phyloP scores from a whole-genome alignment of 345 rosid species.

The Tarenaya hassleriana region DNA sequence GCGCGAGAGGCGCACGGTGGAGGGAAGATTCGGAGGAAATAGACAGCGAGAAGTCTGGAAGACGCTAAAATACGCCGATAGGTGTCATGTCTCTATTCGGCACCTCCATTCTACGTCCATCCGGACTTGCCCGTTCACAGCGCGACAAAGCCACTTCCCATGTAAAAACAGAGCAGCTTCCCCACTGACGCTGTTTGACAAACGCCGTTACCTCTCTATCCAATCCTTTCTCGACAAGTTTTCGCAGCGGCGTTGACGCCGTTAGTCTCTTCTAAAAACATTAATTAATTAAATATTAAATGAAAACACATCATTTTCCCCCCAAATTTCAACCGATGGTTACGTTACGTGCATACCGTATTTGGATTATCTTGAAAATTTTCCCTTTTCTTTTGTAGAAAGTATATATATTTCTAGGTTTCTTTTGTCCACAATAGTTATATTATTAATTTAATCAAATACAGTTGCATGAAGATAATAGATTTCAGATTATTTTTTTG shows the following conservation, averaged over 20 bases:
- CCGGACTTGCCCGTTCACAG: conserved; percentile 49
- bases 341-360: not conserved
- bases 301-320: no score
- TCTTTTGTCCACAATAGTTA: no score
- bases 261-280: conserved; percentile 10
- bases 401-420: no score
- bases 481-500: no score
- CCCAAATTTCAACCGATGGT: conserved; percentile 2
- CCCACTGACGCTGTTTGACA: conserved; percentile 28
- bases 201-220: conserved; percentile 32
- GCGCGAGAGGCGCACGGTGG: conserved; percentile 18
- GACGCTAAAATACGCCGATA: conserved; percentile 15
- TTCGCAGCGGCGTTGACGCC: conserved; percentile 21
- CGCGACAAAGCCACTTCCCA: conserved; percentile 52
- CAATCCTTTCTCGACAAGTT: conserved; percentile 13
- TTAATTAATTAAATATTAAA: conserved; percentile 3
- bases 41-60: not conserved
- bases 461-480: no score
- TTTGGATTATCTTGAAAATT: not conserved
- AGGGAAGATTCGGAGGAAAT: not conserved
- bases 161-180: conserved; percentile 42
- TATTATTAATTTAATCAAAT: no score
- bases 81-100: conserved; percentile 10
- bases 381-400: not conserved
- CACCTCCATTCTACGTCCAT: conserved; percentile 27